Conservation (phyloP, 2,329 filamentous ascomycete genomes). For the Proliferodiscus dingleyae region DNA sequence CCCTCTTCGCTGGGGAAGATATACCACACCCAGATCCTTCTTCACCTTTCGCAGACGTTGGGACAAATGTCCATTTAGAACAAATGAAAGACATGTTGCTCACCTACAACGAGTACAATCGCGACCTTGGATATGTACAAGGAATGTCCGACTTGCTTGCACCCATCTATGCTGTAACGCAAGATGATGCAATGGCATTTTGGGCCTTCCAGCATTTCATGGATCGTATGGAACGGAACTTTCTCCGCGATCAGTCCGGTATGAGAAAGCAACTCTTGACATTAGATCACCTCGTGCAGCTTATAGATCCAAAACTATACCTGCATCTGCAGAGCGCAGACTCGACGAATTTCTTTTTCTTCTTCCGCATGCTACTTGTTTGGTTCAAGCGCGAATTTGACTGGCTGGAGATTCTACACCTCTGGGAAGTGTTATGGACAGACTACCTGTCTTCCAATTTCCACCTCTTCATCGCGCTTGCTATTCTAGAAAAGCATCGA, state of each 20-base stretch:
- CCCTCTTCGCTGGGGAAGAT: conserved; percentile 94
- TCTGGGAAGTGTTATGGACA: conserved; percentile 96
- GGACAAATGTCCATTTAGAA: conserved; percentile 95
- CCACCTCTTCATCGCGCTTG: conserved; percentile 88
- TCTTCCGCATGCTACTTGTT: conserved; percentile 97
- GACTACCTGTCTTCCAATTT: conserved; percentile 86
- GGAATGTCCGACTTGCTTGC: conserved; percentile 97
- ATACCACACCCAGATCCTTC: conserved; percentile 94
- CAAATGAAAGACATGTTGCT: conserved; percentile 99
- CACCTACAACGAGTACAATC: conserved; percentile 98
- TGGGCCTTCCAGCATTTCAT: conserved; percentile 97
- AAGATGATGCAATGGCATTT: conserved; percentile 94
- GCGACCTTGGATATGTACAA: conserved; percentile 91
- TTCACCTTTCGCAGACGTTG: conserved; percentile 86
- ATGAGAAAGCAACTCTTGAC: conserved; percentile 91
- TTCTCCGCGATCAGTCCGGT: conserved; percentile 88
- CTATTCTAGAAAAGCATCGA: conserved; percentile 93
- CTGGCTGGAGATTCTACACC: conserved; percentile 77
- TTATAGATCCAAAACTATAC: conserved; percentile 95
- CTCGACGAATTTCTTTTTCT: conserved; percentile 99
- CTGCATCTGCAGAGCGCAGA: conserved; percentile 84
- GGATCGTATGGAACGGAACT: conserved; percentile 97
- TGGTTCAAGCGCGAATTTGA: conserved; percentile 98
- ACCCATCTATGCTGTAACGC: conserved; percentile 93
- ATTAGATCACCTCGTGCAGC: conserved; percentile 89